phyloP scores from a whole-genome alignment of 129 eudicot species.

The Ambrosia trifida region DNA sequence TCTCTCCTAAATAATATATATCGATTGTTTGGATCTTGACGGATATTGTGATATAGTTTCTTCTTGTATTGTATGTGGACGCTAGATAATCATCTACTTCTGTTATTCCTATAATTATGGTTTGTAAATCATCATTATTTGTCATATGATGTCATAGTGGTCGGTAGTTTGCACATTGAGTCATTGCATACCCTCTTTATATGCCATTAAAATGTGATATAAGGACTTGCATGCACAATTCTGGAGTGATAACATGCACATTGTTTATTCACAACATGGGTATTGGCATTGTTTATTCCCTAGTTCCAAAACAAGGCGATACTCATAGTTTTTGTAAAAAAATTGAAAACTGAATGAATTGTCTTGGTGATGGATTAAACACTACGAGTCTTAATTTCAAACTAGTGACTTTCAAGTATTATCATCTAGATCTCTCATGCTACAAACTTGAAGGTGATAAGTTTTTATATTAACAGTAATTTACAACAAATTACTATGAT shows the following conservation, averaged over 20 bases:
- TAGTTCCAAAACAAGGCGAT: slow-evolving; percentile 2
- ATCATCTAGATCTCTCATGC: neutral
- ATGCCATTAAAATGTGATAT: neutral
- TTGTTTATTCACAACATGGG: neutral
- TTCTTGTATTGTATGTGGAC: neutral
- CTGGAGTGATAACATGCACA: neutral
- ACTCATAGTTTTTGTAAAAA: neutral
- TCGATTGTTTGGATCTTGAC: neutral
- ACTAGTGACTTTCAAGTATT: neutral
- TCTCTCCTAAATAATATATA: neutral
- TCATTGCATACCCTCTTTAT: slow-evolving; percentile 5
- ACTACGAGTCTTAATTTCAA: neutral
- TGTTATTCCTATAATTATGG: neutral
- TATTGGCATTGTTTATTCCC: neutral
- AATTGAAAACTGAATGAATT: neutral
- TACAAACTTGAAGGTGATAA: slow-evolving; percentile 5
- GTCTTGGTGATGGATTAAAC: neutral
- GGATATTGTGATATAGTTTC: too few relatives aligned
- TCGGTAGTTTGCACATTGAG: neutral
- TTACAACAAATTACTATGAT: neutral
- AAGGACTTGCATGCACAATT: neutral
- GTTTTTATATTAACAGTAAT: neutral
- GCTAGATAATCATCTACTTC: neutral
- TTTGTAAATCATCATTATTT: neutral
- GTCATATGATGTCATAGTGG: neutral